Evolutionary conservation across 495 filamentous ascomycete species (phyloP), one percentile per base, ranked within the genome.

Genomic region (Cercophora sp.): DNA sequence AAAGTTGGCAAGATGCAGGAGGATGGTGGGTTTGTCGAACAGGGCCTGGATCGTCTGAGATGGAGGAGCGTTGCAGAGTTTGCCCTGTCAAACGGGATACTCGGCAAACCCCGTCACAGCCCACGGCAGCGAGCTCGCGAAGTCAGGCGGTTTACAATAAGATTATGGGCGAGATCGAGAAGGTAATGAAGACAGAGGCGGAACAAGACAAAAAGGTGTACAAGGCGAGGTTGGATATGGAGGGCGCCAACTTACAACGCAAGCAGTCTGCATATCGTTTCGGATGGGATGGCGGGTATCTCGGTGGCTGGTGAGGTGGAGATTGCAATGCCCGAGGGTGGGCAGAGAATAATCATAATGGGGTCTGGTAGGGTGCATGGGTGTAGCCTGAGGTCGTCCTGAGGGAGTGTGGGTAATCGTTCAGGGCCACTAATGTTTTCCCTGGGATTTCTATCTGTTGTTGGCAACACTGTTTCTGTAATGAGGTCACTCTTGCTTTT

Each of bases 11-110:
- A 22, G 22, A 34, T 25, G 8, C 36, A 0, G 67, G 66, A 3
- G 74, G 74, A 0, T 75, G 62, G 67, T 75, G 74, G 74, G 60
- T 55, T 6, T 77, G 74, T 48, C 55, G 65, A 18, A 59, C 46
- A n/a, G 67, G 61, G 10, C 53, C 52, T 1, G 56, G 62, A 16
- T 70, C 71, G 1, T 34, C 65, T 1, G 8, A 42, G 8, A 59
- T 59, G 1, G 74, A 77, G 56, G 47, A 41, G 6, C 36, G 15
- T 0, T 77, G 72, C 52, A 45, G 25, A 39, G n/a, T 3, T 2
- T 39, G 11, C 16, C 54, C 1, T 73, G 67, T 50, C 56, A 65
- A 29, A 26, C 16, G 19, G 19, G 5, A 22, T 16, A 26, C 15
- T 15, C 10, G 20, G n/a, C n/a, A n/a, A n/a, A n/a, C n/a, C n/a